Conservation (phyloP, 306 rosid species). For the Cicer cuneatum region DNA sequence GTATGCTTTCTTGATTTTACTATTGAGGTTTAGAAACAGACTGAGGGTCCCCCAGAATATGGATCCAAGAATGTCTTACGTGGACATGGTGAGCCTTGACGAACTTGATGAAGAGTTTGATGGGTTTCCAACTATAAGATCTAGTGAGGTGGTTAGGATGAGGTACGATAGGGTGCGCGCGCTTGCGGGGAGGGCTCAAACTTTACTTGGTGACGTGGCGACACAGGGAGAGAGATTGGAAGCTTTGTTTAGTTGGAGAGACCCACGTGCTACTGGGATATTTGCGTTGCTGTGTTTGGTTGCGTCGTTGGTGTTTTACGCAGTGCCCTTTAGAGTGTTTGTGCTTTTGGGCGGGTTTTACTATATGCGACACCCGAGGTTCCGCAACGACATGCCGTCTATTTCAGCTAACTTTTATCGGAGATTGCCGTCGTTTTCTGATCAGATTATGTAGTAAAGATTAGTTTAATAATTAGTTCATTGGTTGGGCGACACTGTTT, state of each 20-base stretch:
- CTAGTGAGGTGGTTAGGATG: conserved; percentile 57
- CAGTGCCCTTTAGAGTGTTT: conserved; percentile 66
- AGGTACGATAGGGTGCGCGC: conserved; percentile 79
- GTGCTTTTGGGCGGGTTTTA: conserved; percentile 65
- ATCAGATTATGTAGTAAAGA: conserved; percentile 65
- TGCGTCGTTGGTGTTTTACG: conserved; percentile 72
- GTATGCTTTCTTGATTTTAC: conserved; percentile 68
- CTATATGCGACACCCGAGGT: conserved; percentile 80
- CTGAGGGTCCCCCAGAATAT: conserved; percentile 53
- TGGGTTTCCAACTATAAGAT: conserved; percentile 66
- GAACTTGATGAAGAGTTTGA: conserved; percentile 93
- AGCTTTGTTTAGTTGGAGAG: conserved; percentile 78
- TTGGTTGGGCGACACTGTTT: not conserved
- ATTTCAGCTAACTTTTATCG: conserved; percentile 69
- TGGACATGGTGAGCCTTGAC: conserved; percentile 68
- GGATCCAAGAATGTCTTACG: conserved; percentile 73
- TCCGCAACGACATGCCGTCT: conserved; percentile 85
- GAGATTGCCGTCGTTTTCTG: conserved; percentile 76
- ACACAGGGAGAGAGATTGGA: conserved; percentile 91
- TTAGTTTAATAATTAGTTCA: not conserved
- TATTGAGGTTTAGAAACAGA: conserved; percentile 58
- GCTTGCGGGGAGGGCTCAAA: conserved; percentile 83
- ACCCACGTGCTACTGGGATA: conserved; percentile 85
- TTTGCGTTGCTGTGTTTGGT: conserved; percentile 70
- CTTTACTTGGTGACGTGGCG: conserved; percentile 76